Base-by-base conservation (phyloP, 306 rosid genomes). In the Vicia sativa region DNA sequence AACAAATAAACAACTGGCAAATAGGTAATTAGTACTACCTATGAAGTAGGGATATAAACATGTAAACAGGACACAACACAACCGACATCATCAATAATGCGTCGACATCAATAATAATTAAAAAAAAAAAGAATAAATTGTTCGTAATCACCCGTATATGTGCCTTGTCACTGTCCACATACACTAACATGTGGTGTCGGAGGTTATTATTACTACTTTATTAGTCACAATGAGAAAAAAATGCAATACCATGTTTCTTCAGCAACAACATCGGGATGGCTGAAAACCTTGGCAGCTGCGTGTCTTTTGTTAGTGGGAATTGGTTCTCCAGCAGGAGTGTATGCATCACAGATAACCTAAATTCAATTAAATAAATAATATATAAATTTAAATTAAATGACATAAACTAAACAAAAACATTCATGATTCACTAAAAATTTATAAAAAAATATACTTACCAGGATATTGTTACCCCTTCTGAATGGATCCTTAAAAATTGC, bases 401-500 rank as follows among this genome's bases (percentile, higher is more conserved):
- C 46, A 57, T 31, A 31, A 37, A 60, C 7, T 5, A 55, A 52
- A 6, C 29, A 13, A 29, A 29, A 66, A 31, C 2, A 54, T 10
- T 6, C 2, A 43, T 45, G 26, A 25, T 25, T 25, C 0, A 54
- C 23, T 21, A 68, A 55, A 14, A 39, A 13, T 6, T 0, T 7
- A 2, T 5, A 16, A 1, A 34, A 58, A 58, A 42, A n/a, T n/a
- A n/a, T 18, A 71, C 88, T 78, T 44, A 91, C 97, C 74, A 91
- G 71, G 56, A 91, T 86, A 41, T 91, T 67, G 82, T 83, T 77
- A 37, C 97, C 97, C 83, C 85, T 81, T 82, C 97, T 85, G 64
- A 91, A 91, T 37, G 97, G 97, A 53, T 91, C 97, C 84, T 49
- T 86, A 79, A 83, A 91, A 83, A 91, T 91, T 48, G 97, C 93